A percentile compares a stretch with the other conserved stretches of the same genome.
These are phyloP conservation scores for Marasmius tenuissimus DNA, from an alignment of 1,284 basidiomycete species.

Conservation along the genomic window DNA sequence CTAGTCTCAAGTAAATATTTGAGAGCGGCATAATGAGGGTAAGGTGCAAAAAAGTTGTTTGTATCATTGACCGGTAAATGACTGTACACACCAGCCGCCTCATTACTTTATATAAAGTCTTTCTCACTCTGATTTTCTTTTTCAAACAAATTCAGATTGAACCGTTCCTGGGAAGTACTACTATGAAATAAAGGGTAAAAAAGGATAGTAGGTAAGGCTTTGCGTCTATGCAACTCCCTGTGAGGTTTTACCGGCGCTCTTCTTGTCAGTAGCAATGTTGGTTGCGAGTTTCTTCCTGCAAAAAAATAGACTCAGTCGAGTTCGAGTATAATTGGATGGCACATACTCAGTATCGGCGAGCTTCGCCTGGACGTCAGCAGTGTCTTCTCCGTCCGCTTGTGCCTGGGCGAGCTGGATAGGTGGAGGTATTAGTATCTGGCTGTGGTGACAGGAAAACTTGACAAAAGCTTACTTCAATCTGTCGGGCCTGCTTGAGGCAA, in stretches of 20 bases:
- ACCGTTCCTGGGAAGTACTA: background rate
- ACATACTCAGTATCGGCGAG: conserved; percentile 32
- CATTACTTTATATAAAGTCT: background rate
- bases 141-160: background rate
- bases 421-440: background rate
- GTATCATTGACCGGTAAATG: no score
- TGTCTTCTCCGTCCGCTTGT: conserved; percentile 34
- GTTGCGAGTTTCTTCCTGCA: conserved; percentile 32
- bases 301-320: background rate
- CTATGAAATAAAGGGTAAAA: background rate
- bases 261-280: conserved; percentile 36
- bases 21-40: no score
- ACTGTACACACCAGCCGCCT: no score
- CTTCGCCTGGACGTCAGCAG: conserved; percentile 26
- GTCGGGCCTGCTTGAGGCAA: conserved; percentile 37
- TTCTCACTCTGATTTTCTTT: background rate
- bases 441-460: background rate
- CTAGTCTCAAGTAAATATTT: no score
- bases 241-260: conserved; percentile 31
- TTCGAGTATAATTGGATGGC: background rate
- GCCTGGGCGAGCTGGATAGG: conserved; percentile 34
- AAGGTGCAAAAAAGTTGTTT: no score
- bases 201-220: background rate
- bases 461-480: conserved; percentile 33
- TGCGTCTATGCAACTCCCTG: conserved; percentile 25